These are phyloP conservation scores for Grigorovia jiainica DNA, from an alignment of 805 yeast species.

Conservation along the genomic window DNA sequence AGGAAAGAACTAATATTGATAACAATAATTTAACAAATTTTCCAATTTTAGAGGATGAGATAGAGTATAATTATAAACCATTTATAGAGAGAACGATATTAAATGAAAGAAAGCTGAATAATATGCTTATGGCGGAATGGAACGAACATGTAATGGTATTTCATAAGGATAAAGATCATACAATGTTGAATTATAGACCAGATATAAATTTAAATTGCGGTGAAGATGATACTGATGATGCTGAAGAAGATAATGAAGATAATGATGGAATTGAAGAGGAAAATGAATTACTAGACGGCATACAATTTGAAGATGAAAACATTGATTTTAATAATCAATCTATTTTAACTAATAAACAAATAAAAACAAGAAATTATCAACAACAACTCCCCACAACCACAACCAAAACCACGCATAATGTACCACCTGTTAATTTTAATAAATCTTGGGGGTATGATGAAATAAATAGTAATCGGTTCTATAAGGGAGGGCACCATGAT, in stretches of 20 bases:
- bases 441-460: background rate
- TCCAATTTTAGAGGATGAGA: too few relatives aligned
- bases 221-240: background rate
- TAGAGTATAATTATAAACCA: slow-evolving; percentile 16
- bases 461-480: too few relatives aligned
- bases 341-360: too few relatives aligned
- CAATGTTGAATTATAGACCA: slow-evolving; percentile 15
- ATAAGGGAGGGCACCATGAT: too few relatives aligned
- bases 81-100: slow-evolving; percentile 16
- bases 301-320: too few relatives aligned
- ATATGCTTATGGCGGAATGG: slow-evolving; percentile 16
- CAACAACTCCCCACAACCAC: too few relatives aligned
- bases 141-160: slow-evolving; percentile 25
- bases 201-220: slow-evolving; percentile 21
- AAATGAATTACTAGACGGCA: background rate
- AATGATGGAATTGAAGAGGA: background rate
- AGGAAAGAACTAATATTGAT: too few relatives aligned
- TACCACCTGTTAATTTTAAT: background rate
- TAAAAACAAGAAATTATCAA: too few relatives aligned
- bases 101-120: slow-evolving; percentile 15
- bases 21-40: too few relatives aligned
- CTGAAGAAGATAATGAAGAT: background rate
- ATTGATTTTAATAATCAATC: too few relatives aligned
- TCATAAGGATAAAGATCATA: slow-evolving; percentile 14
- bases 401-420: background rate